Evolutionary conservation across 179 eudicot genomes (phyloP).

Genomic region (Kewa caespitosa): DNA sequence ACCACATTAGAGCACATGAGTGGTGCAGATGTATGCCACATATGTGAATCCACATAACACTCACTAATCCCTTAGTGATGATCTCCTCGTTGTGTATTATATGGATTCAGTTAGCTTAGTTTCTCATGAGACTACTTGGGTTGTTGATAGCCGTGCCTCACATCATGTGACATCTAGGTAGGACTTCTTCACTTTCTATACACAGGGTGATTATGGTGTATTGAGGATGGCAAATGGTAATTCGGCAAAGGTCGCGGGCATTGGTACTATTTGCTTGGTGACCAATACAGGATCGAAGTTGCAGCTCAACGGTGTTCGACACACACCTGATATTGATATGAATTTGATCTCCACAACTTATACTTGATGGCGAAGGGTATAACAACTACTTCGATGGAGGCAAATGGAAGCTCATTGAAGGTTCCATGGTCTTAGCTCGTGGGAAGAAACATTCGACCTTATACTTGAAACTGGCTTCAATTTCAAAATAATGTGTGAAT

Average conservation of each 20-base stretch:
- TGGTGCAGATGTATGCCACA: too few relatives aligned
- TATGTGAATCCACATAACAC: too few relatives aligned
- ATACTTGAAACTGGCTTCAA: not conserved
- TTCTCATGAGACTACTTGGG: not conserved
- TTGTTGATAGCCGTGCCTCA: constrained; percentile 17
- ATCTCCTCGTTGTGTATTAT: constrained; percentile 4
- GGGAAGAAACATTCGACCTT: constrained; percentile 5
- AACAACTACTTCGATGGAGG: constrained; percentile 1
- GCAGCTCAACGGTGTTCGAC: constrained; percentile 16
- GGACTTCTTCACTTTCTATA: constrained; percentile 9
- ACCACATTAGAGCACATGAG: too few relatives aligned
- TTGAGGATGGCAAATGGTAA: constrained; percentile 9
- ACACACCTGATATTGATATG: constrained; percentile 3
- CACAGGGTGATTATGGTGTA: not conserved
- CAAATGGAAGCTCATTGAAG: constrained; percentile 16
- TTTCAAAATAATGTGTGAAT: not conserved
- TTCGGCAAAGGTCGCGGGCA: constrained; percentile 13
- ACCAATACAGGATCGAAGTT: not conserved
- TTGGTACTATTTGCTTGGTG: constrained; percentile 14
- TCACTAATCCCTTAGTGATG: too few relatives aligned
- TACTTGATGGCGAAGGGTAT: constrained; percentile 27
- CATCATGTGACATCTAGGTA: constrained; percentile 11
- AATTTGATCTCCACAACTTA: constrained; percentile 28
- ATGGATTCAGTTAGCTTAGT: not conserved
- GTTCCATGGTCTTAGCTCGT: constrained; percentile 14